These are phyloP conservation scores for Camellia oleifera DNA, from an alignment of 179 eudicot genomes.

Conservation along the genomic window DNA sequence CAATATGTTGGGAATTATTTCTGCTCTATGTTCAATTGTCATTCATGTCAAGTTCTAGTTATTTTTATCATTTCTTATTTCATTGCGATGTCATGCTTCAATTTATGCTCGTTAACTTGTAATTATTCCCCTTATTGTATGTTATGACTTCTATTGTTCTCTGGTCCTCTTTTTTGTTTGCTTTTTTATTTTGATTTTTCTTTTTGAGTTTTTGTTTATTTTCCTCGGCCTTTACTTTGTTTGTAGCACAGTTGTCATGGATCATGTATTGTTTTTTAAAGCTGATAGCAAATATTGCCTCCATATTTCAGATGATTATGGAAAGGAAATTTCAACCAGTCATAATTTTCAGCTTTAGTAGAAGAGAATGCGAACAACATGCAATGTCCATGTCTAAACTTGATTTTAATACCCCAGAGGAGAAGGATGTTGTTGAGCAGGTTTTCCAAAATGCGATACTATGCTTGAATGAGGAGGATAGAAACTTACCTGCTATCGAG, in stretches of 20 bases:
- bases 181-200: neutral
- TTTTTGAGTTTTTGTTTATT: neutral
- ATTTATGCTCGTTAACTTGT: neutral
- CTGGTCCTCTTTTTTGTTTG: neutral
- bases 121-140: neutral
- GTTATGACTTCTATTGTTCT: neutral
- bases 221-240: neutral
- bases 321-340: constrained; percentile 98
- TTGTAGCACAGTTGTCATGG: neutral
- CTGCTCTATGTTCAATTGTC: neutral
- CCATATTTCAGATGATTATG: constrained; percentile 83
- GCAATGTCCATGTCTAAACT: constrained; percentile 98
- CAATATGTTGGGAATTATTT: neutral
- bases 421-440: constrained; percentile 85
- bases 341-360: constrained; percentile 94
- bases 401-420: constrained; percentile 84
- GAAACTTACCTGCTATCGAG: constrained; percentile 89
- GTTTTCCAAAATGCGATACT: constrained; percentile 75
- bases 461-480: constrained; percentile 93
- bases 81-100: neutral
- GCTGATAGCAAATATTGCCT: constrained; percentile 8
- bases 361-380: constrained; percentile 99
- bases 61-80: neutral
- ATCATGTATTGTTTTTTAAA: neutral
- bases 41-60: neutral